Base-by-base conservation (phyloP, 768 basidiomycete genomes). In the Thelephora aurantiotincta region DNA sequence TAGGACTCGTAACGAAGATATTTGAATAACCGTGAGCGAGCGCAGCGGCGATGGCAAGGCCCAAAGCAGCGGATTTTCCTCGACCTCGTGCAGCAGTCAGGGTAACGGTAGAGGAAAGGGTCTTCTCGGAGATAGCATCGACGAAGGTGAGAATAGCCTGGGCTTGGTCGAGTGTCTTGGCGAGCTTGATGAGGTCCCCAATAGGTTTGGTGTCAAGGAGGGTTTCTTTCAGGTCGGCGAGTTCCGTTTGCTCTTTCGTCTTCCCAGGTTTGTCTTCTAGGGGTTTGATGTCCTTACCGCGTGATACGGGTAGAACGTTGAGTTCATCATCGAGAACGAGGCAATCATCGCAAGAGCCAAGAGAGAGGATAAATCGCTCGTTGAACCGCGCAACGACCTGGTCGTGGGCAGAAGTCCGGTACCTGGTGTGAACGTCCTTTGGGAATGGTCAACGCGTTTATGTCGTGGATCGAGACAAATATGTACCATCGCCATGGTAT, bases 1-100 rank as follows among this genome's bases (percentile, higher is more conserved):
- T 90, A 0, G 96, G 96, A 62, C 87, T 91, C 9, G 96, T 99
- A 46, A 99, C 90, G 60, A 98, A 99, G 49, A 98, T 89, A 63
- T 99, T 99, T 45, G 87, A 85, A 60, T 98, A 98, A 20, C 91
- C 92, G 57, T 96, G 86, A 1, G 81, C 84, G 18, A 98, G 69
- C 1, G 96, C 93, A 11, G 90, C 84, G 1, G 94, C 86, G 50
- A 98, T 88, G 1, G 92, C 88, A 43, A 99, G 67, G 34, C 96
- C 96, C n/a, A 99, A 69, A 0, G 93, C 90, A 12, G 96, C 93
- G 18, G 89, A 93, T 63, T 99, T 99, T 48, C 96, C 96, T 16
- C 96, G 81, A 51, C 96, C 96, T 60, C 96, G 82, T 9, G 77
- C 83, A 48, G 96, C 93, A 1, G 96, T 98, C 12, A 99, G 75